Evolutionary conservation across 1,284 basidiomycete species (phyloP), one percentile per base, ranked within the genome.

Genomic region (Apiotrichum laibachii): DNA sequence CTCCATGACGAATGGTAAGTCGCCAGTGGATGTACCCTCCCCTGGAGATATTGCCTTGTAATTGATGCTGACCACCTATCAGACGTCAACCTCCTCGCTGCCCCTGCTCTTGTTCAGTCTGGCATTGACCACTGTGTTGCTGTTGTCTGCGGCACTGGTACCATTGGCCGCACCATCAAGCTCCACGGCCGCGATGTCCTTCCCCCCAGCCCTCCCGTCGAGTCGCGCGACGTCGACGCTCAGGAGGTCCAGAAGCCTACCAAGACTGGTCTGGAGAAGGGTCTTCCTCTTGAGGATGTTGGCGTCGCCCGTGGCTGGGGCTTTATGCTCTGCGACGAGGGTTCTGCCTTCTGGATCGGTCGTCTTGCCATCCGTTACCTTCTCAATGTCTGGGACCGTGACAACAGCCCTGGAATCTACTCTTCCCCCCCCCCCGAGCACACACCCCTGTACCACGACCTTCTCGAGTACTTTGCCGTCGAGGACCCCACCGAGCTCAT

Each of bases 21-120:
- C 1, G 34, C 2, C 18, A 18, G 26, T 31, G 26, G 26, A 31
- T 3, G 26, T 31, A 31, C 26, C 26, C 7, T 31, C 26, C 26
- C 26, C 26, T 31, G 26, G 26, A 31, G 3, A 31, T 31, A n/a
- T n/a, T n/a, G 26, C 13, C 16, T n/a, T 33, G 9, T 22, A 31
- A 50, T 50, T 65, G 42, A 59, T 45, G 33, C 34, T 39, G 21
- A 37, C 34, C 37, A 4, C 26, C 4, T 31, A 31, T 13, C 62
- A 75, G 73, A 76, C 53, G 74, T 76, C 51, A 73, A 72, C 57
- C 64, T 76, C 22, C 66, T 76, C 18, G 74, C 72, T 18, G 72
- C 74, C 1, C 74, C 74, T 4, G 74, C 72, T 1, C 56, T 76
- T 18, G 57, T 59, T 33, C 47, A 67, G 13, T 52, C 48, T 9